Evolutionary conservation across 1,284 basidiomycete species (phyloP), one percentile per base, ranked within the genome.

Genomic region (Athelia sp.): DNA sequence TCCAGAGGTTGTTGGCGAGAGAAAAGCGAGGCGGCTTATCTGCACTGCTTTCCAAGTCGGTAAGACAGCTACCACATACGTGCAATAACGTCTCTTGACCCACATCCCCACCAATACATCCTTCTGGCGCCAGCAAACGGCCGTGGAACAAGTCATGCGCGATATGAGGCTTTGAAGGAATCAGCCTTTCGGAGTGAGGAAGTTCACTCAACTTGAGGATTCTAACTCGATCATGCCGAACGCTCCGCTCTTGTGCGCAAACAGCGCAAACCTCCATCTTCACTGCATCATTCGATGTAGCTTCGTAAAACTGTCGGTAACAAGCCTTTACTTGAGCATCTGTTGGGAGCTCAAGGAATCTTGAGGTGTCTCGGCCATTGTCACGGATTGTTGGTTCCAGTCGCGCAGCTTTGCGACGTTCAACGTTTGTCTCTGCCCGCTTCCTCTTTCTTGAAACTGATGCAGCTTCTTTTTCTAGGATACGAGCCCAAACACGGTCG

Each of bases 1-100:
- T 55, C 62, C 63, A 66, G 43, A 66, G 44, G 4, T 54, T 49
- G 50, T 67, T 67, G 19, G 59, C 61, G 0, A 66, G 52, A 3
- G 58, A 48, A 31, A 50, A 56, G 15, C 44, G 45, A 1, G 63
- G 65, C 6, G 53, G 57, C 15, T n/a, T 34, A 9, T 50, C 32
- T 34, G 32, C 32, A 11, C 11, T 11, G 11, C n/a, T 34, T 34
- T 34, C n/a, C 11, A 34, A n/a, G 32, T 11, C 32, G n/a, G 11
- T 34, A n/a, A 34, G 32, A n/a, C 32, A 34, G 11, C n/a, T n/a
- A 11, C n/a, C n/a, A n/a, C 32, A 34, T 34, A 34, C 32, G 11
- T 11, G 11, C 11, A 34, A 11, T n/a, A n/a, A n/a, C n/a, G n/a
- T n/a, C n/a, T n/a, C n/a, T n/a, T n/a, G n/a, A 34, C 11, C 32